Evolutionary conservation across 345 rosid genomes (phyloP), one percentile per base, ranked within the genome.

Genomic region (Microcos paniculata): DNA sequence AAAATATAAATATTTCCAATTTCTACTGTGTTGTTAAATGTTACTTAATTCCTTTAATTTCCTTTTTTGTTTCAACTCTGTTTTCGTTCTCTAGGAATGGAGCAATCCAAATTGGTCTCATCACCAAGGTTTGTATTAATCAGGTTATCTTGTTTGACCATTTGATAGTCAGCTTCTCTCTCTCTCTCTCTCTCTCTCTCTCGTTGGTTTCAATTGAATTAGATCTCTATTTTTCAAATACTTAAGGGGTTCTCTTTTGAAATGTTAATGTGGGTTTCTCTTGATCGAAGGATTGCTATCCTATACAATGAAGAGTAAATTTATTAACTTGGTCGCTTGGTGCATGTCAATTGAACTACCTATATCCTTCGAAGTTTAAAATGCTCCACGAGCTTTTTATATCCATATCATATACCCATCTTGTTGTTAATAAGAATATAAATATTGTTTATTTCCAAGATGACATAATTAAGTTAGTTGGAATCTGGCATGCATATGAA

Each of bases 61-160:
- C 18, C 33, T 69, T 52, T 62, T 19, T 33, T 21, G 65, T 28
- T 21, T 72, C 19, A 24, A 57, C 31, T 24, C 45, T 45, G 40
- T 59, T 42, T 26, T 53, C 7, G 58, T 62, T 28, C 76, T 81
- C 61, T 77, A 95, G 99, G 99, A 91, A 76, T 92, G 97, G 96
- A 65, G 74, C 71, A 92, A 87, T 76, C 78, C 83, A 24, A 88
- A 87, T 80, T 92, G 90, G 90, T 85, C 76, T 35, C 83, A 90
- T 80, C 94, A 90, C 28, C 96, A 89, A 84, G 84, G 82, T 77
- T 87, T 86, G 82, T 79, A 82, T 45, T 81, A 87, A 70, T 81
- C 80, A 80, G 90, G 89, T 90, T 81, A 0, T 53, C 8, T 56
- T 55, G 62, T 49, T 46, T 40, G 2, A 6, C 42, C 13, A 1